Evolutionary conservation across 352 stramenopile species (phyloP).

Genomic region (Globisporangium recalcitrans): DNA sequence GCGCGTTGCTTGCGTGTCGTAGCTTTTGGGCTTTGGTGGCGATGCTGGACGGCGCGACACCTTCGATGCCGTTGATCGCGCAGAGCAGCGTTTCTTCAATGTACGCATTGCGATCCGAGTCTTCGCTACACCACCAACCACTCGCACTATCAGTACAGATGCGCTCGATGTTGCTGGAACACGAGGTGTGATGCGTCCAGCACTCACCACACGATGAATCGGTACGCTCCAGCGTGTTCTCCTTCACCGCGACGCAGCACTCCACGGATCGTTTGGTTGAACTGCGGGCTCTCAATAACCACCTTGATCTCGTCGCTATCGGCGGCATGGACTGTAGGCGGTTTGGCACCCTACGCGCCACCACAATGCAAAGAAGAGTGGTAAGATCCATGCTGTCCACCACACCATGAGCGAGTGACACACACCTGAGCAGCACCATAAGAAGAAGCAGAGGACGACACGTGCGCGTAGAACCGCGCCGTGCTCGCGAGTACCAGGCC

Average conservation of each 20-base stretch:
- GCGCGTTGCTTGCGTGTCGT: slow-evolving; percentile 1
- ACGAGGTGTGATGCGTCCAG: too few relatives aligned
- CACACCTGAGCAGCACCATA: neutral
- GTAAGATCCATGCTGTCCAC: neutral
- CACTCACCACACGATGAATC: slow-evolving; percentile 30
- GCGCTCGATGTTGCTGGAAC: too few relatives aligned
- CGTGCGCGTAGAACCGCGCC: slow-evolving; percentile 90
- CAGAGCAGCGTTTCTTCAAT: slow-evolving; percentile 89
- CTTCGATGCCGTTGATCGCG: slow-evolving; percentile 51
- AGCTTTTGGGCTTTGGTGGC: slow-evolving; percentile 25
- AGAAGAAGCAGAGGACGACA: slow-evolving; percentile 23
- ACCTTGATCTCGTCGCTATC: slow-evolving; percentile 22
- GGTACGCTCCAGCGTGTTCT: slow-evolving; percentile 11
- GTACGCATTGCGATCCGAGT: slow-evolving; percentile 77
- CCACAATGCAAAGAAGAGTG: neutral
- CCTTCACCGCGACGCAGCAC: slow-evolving; percentile 21
- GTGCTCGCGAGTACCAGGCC: slow-evolving; percentile 90
- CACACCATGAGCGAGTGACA: neutral
- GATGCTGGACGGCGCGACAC: slow-evolving; percentile 25
- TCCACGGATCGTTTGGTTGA: slow-evolving; percentile 54
- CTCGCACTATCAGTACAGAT: neutral
- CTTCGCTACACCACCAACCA: slow-evolving; percentile 20
- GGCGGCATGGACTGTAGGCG: too few relatives aligned
- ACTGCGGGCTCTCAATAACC: slow-evolving; percentile 89
- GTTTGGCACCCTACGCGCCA: too few relatives aligned